Evolutionary conservation across 257 asterid species (phyloP), one percentile per base, ranked within the genome.

Genomic region (Primulina huaijiensis): DNA sequence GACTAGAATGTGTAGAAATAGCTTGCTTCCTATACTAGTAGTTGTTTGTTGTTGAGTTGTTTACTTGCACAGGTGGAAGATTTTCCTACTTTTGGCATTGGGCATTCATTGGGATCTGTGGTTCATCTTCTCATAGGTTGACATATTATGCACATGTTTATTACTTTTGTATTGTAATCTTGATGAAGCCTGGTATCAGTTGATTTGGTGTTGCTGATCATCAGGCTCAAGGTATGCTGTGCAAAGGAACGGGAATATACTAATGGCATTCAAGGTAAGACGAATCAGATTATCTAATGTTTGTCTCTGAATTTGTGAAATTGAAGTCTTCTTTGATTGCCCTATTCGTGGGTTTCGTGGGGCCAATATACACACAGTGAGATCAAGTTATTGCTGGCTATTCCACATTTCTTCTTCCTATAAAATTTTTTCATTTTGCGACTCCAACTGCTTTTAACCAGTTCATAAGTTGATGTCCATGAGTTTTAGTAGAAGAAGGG

Each of bases 191-290:
- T 58, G 59, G 60, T 76, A 65, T 30, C 73, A 64, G 33, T 65
- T 81, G 35, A 79, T 71, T 53, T 57, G 53, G 78, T 65, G 62
- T 60, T 74, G 72, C 58, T 78, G 64, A 34, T 84, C 72, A 66
- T 74, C 89, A 92, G 98, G 98, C 65, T 84, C 98, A 64, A 88
- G 98, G 69, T 92, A 90, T 79, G 98, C 98, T 67, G 96, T 92
- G 75, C 89, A 88, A 74, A 85, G 95, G 72, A 90, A 77, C 68
- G 98, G 98, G 71, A 92, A 92, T 77, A 81, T 92, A 67, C 70
- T 90, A 64, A 88, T 92, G 95, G 85, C 98, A 52, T 92, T 90
- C 79, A 92, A 90, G 98, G 98, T 92, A 79, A 65, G 11, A 33
- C 50, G 30, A 65, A 33, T 7, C 35, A 33, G 46, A 30, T 75